Evolutionary conservation across 1,139 yeast species (phyloP), one percentile per base, ranked within the genome.

Genomic region (Zygosaccharomyces sapae): DNA sequence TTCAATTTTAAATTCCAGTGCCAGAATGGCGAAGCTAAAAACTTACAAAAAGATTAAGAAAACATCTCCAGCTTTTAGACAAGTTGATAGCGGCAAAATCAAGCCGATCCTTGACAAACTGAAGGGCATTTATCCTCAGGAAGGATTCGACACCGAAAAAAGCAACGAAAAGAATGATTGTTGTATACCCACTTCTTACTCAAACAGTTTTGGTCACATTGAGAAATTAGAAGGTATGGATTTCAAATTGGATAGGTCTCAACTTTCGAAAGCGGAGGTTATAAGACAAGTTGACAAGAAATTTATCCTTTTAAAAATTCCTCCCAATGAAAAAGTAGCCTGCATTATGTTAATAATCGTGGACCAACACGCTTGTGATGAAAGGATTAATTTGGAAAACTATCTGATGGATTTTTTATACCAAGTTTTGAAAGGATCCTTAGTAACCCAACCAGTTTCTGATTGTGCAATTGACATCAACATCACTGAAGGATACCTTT

Each of bases 351-450:
- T 83, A 3, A 59, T 75, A 8, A 65, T 77, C 0, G 57, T 83
- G 2, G 95, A 86, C 57, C 95, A 86, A 59, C 95, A 86, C 68
- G 94, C 95, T 0, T 77, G 82, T 40, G 92, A 84, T 62, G 95
- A 86, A 58, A 62, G 95, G 41, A 67, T 84, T 0, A 69, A 70
- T 38, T 72, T 83, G 1, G 95, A 86, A 56, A 44, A 51, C 2
- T 56, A 75, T 5, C 63, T 77, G 8, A 56, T 59, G 35, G 69
- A 70, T 1, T 55, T 55, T 33, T 33, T 59, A 3, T 8, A 38
- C 9, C 50, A 52, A 20, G 55, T 51, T 2, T 3, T 55, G 1
- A 45, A 34, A 3, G 45, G 48, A 19, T 47, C 50, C 1, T 31
- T 49, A 5, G 30, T 38, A 3, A 16, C 43, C 16, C 52, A 51